phyloP scores from a whole-genome alignment of 2,329 filamentous ascomycete species.

The Alternaria sp. region DNA sequence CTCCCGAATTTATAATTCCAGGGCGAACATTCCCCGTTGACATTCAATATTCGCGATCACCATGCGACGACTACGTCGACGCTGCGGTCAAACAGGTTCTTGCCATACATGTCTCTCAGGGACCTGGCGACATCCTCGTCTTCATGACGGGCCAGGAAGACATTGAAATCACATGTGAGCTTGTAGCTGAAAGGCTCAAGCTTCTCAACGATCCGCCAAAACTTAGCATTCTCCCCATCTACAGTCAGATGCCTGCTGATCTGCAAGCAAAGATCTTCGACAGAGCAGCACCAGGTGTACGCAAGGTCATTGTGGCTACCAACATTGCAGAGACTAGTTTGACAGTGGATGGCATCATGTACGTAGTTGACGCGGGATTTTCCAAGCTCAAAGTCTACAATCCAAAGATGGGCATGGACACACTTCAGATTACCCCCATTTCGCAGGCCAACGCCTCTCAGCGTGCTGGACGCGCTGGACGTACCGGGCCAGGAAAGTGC shows the following conservation, averaged over 20 bases:
- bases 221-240: conserved; percentile 93
- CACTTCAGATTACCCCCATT: conserved; percentile 95
- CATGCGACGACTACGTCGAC: conserved; percentile 97
- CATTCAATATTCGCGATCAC: conserved; percentile 91
- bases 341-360: conserved; percentile 99
- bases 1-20: conserved; percentile 95
- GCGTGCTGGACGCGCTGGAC: conserved; percentile 88
- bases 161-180: conserved; percentile 94
- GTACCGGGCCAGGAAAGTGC: conserved; percentile 93
- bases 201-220: conserved; percentile 94
- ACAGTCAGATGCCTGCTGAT: conserved; percentile 99
- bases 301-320: conserved; percentile 97
- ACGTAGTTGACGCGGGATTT: conserved; percentile 94
- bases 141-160: conserved; percentile 99
- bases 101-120: conserved; percentile 95
- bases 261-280: conserved; percentile 98
- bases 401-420: conserved; percentile 99
- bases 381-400: conserved; percentile 99
- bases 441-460: conserved; percentile 96
- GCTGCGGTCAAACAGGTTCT: conserved; percentile 95
- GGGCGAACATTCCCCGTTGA: conserved; percentile 97
- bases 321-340: conserved; percentile 98
- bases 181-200: conserved; percentile 85
- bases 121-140: conserved; percentile 89
- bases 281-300: conserved; percentile 83